Evolutionary conservation across 805 yeast species (phyloP).

Genomic region (Candida arabinofermentans): DNA sequence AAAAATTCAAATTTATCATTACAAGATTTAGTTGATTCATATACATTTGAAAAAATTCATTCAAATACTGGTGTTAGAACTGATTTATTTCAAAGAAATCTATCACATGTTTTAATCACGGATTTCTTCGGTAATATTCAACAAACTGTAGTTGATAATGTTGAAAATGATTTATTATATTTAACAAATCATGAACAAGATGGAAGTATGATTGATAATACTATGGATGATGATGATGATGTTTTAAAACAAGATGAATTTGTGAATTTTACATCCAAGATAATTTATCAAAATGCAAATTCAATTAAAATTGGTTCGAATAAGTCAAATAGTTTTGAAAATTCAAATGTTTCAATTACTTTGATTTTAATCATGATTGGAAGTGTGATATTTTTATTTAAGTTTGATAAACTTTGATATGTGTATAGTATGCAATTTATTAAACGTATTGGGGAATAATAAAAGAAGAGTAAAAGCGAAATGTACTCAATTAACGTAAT

Average conservation of each 20-base stretch:
- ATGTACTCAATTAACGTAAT: no score
- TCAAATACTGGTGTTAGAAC: slow-evolving; percentile 92
- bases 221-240: background rate
- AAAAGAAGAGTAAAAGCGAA: no score
- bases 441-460: no score
- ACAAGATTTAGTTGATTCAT: slow-evolving; percentile 79
- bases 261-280: background rate
- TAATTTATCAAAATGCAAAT: slow-evolving; percentile 6
- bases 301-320: slow-evolving; percentile 11
- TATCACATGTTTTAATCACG: slow-evolving; percentile 69
- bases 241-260: background rate
- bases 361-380: background rate
- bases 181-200: slow-evolving; percentile 32
- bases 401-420: no score
- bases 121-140: slow-evolving; percentile 95
- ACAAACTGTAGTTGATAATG: slow-evolving; percentile 56
- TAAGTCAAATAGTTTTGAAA: background rate
- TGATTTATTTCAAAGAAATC: slow-evolving; percentile 66
- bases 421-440: no score
- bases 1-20: slow-evolving; percentile 71
- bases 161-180: slow-evolving; percentile 44
- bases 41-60: slow-evolving; percentile 80
- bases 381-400: no score
- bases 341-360: background rate
- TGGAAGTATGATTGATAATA: slow-evolving; percentile 13